A percentile compares a stretch with the other conserved stretches of the same genome.
phyloP scores from a whole-genome alignment of 2,329 filamentous ascomycete genomes.

The Fusarium ramigenum region DNA sequence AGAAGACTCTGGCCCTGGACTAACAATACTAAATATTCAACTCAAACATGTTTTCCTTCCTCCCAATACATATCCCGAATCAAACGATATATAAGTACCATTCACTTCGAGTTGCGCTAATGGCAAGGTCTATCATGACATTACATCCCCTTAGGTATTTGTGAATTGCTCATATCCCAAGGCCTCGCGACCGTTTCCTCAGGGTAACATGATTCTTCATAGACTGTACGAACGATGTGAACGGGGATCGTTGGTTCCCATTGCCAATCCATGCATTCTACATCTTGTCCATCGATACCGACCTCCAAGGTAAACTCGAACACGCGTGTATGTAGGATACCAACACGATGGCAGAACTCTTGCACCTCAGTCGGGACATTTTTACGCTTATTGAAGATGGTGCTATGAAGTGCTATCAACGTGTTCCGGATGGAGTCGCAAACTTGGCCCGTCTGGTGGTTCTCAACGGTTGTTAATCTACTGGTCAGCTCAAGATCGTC shows the following conservation, averaged over 20 bases:
- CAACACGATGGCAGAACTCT: conserved; percentile 4
- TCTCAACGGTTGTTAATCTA: neutral
- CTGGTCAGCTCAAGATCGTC: neutral
- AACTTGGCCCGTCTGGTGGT: neutral
- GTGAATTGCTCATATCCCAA: neutral
- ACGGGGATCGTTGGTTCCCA: conserved; percentile 22
- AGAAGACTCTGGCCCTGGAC: neutral
- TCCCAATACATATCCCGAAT: too few species aligned
- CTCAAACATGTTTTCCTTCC: neutral
- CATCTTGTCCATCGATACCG: neutral
- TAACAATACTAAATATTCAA: neutral
- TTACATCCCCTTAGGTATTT: neutral
- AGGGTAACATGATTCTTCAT: conserved; percentile 21
- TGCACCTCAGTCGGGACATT: neutral
- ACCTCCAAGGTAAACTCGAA: conserved; percentile 6
- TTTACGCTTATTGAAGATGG: neutral
- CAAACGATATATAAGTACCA: neutral
- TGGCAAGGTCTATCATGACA: neutral
- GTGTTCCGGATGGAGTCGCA: neutral
- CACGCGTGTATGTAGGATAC: neutral
- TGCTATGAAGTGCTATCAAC: neutral
- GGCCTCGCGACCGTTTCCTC: neutral
- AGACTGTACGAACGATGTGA: conserved; percentile 5
- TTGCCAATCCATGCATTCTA: conserved; percentile 32
- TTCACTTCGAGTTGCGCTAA: neutral